Base-by-base conservation (phyloP, 2,329 filamentous ascomycete species). In the Talaromyces pinophilus region DNA sequence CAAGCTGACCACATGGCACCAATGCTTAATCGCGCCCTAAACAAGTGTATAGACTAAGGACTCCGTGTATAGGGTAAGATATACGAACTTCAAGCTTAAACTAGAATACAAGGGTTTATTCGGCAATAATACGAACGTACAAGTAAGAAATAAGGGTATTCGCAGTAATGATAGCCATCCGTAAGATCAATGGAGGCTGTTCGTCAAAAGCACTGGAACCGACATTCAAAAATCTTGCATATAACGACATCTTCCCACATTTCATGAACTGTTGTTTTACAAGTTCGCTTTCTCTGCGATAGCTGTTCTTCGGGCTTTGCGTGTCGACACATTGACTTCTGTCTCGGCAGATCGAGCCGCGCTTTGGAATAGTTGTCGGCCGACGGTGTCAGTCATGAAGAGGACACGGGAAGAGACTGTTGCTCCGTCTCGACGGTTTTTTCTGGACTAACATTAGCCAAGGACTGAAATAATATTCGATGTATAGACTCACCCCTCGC, bases 361-460 rank as follows among this genome's bases (percentile, higher is more conserved):
- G 38, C 68, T 76, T 44, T 74, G 71, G 59, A 92, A 97, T 22
- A 98, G 77, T 67, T 84, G 83, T 62, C 82, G 78, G 0, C 92
- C 93, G 10, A 97, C 84, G 57, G 85, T 78, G 73, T 96, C 93
- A 8, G 91, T 90, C 71, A 98, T 83, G 6, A 84, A 82, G 44
- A 98, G 79, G 11, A 99, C 94, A 22, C 95, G 85, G 13, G 86
- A 91, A 71, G 90, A 91, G 2, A 98, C 93, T 0, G 93, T 97
- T 1, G 90, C 91, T 13, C 93, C 93, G 76, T 99, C 95, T n/a
- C 94, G 86, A 25, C 95, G 84, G 76, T 98, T 97, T 86, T 98
- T 99, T 8, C 79, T 82, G 22, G 46, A 57, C 64, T 52, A 52
- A n/a, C 30, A 19, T 55, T 15, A 60, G 40, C 6, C 22, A 7